phyloP scores from a whole-genome alignment of 179 eudicot genomes.

The Silene noctiflora region DNA sequence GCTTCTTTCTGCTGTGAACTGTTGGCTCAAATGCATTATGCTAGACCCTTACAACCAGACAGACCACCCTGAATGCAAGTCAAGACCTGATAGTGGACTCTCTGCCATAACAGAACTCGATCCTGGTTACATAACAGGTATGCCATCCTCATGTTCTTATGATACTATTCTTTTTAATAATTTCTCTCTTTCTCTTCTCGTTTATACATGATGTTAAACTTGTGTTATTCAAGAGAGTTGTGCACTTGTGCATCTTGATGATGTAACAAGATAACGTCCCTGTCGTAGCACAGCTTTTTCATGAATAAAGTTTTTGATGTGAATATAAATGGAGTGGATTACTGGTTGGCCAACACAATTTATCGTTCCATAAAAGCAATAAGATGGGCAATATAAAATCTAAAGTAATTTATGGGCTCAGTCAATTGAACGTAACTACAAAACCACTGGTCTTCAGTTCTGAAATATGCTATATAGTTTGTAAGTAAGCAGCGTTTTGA shows the following conservation, averaged over 20 bases:
- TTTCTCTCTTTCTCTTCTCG: not conserved
- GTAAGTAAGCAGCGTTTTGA: constrained; percentile 8
- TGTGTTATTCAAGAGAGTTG: not conserved
- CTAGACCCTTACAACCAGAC: constrained; percentile 93
- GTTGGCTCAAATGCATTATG: constrained; percentile 97
- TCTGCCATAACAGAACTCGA: constrained; percentile 97
- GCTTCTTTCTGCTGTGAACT: constrained; percentile 95
- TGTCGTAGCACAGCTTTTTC: not conserved
- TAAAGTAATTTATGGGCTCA: not conserved
- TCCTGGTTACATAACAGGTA: constrained; percentile 97
- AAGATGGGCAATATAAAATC: not conserved
- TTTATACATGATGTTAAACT: not conserved
- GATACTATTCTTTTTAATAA: not conserved
- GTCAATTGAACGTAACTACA: not conserved
- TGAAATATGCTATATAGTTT: not conserved
- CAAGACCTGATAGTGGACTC: constrained; percentile 97
- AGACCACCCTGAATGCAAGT: constrained; percentile 91
- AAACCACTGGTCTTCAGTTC: not conserved
- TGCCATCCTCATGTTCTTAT: not conserved
- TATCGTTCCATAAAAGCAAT: not conserved
- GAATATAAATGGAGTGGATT: not conserved
- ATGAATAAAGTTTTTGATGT: not conserved
- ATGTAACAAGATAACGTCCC: not conserved
- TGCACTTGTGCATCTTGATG: not conserved
- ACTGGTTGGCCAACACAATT: not conserved